A percentile compares a stretch with the other conserved stretches of the same genome.
phyloP scores from a whole-genome alignment of 164 flowering plant genomes.

The Vitis amurensis region DNA sequence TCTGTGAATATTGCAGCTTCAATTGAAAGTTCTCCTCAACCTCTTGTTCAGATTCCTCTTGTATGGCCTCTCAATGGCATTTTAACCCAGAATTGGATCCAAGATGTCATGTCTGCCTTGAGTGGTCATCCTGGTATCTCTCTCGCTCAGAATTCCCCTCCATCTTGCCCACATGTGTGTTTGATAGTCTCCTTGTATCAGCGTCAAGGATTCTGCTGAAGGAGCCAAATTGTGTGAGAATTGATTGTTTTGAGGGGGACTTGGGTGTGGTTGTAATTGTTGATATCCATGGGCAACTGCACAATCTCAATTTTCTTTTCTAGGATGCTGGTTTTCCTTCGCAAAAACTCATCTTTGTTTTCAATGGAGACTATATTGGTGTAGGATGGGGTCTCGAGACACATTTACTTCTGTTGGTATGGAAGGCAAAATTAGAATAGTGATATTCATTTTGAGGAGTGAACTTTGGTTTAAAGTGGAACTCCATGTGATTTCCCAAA shows the following conservation, averaged over 20 bases:
- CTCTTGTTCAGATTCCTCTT: background rate
- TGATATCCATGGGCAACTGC: slow-evolving; percentile 25
- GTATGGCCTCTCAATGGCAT: slow-evolving; percentile 24
- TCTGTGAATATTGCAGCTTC: too few relatives aligned
- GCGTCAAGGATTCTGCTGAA: slow-evolving; percentile 15
- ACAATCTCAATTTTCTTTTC: slow-evolving; percentile 19
- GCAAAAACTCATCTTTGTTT: slow-evolving; percentile 17
- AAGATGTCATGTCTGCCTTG: slow-evolving; percentile 11
- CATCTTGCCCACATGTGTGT: slow-evolving; percentile 15
- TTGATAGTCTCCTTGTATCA: background rate
- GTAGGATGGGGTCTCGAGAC: slow-evolving; percentile 24
- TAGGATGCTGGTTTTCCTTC: slow-evolving; percentile 20
- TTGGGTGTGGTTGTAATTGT: slow-evolving; percentile 21
- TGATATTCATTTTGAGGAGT: background rate
- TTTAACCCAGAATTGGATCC: slow-evolving; percentile 19
- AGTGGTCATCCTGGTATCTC: slow-evolving; percentile 11
- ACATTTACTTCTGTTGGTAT: slow-evolving; percentile 21
- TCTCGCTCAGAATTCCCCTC: slow-evolving; percentile 11
- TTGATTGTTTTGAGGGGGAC: slow-evolving; percentile 6
- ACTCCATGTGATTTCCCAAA: too few relatives aligned
- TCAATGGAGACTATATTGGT: slow-evolving; percentile 24
- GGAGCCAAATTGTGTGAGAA: slow-evolving; percentile 23
- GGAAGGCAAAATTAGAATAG: slow-evolving; percentile 23
- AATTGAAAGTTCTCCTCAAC: too few relatives aligned
- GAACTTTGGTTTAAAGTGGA: too few relatives aligned